Conservation (phyloP, 139 green algal genomes). For the Ettlia oleoabundans region DNA sequence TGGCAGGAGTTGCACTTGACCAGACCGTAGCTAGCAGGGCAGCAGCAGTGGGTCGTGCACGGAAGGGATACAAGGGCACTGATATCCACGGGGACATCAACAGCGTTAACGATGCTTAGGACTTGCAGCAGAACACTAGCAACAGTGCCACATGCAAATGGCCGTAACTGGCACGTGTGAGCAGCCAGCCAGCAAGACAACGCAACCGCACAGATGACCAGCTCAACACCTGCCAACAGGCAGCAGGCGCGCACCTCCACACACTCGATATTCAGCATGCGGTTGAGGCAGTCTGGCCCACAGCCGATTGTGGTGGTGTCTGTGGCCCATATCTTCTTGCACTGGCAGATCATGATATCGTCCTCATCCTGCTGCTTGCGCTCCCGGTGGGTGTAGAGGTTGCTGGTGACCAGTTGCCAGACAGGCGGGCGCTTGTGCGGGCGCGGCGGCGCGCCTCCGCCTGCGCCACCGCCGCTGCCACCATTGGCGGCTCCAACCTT, state of each 20-base stretch:
- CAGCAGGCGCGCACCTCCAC: conserved; percentile 53
- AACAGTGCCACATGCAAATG: too few species aligned
- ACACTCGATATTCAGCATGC: conserved; percentile 95
- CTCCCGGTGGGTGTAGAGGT: conserved; percentile 83
- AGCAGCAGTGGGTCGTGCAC: too few species aligned
- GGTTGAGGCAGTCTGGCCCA: conserved; percentile 93
- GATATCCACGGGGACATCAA: too few species aligned
- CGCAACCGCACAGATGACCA: neutral
- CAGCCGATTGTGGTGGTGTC: conserved; percentile 67
- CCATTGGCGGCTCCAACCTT: too few species aligned
- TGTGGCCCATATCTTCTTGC: conserved; percentile 56
- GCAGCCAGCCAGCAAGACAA: neutral
- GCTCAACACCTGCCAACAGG: neutral
- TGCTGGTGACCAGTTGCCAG: conserved; percentile 83
- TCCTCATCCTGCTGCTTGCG: conserved; percentile 86
- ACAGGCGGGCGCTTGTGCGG: conserved; percentile 63
- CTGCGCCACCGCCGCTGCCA: neutral
- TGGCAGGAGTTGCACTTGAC: too few species aligned
- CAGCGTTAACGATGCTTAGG: too few species aligned
- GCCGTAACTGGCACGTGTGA: too few species aligned
- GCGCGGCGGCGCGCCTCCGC: neutral
- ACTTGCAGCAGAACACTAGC: too few species aligned
- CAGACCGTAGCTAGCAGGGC: too few species aligned
- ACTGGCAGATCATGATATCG: conserved; percentile 95
- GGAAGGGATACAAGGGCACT: too few species aligned